These are phyloP conservation scores for Trichocomaceae sp. DNA, from an alignment of 2,329 filamentous ascomycete genomes.

Conservation along the genomic window DNA sequence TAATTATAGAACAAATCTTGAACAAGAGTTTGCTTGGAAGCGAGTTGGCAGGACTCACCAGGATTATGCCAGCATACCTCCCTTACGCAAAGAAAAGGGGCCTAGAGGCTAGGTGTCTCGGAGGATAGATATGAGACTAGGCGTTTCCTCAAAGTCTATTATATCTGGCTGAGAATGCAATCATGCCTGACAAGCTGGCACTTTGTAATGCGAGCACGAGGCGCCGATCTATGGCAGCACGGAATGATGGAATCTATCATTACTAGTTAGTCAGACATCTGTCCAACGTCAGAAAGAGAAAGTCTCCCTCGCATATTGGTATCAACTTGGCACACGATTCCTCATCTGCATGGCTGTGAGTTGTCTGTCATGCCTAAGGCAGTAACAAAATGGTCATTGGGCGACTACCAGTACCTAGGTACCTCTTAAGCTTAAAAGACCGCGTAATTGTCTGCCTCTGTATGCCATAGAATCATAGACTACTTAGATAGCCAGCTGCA, in stretches of 20 bases:
- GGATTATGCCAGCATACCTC: not conserved
- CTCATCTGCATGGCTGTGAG: conserved; percentile 8
- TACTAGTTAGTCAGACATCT: not conserved
- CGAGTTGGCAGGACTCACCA: not conserved
- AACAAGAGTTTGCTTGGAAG: not conserved
- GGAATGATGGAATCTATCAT: not conserved
- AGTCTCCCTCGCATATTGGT: too few relatives aligned
- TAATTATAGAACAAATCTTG: not conserved
- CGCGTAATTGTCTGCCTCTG: not conserved
- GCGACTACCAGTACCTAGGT: not conserved
- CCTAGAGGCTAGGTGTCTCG: not conserved
- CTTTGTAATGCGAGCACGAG: conserved; percentile 8
- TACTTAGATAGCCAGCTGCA: not conserved
- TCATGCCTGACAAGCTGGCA: conserved; percentile 14
- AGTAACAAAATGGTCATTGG: not conserved
- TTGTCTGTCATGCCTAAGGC: conserved; percentile 5
- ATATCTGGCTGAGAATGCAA: conserved; percentile 12
- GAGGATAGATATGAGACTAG: not conserved
- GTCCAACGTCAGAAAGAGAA: not conserved
- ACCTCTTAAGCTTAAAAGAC: not conserved
- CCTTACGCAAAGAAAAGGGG: not conserved
- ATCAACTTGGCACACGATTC: too few relatives aligned
- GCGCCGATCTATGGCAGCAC: not conserved
- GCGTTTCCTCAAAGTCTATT: not conserved
- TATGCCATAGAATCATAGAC: not conserved